phyloP scores from a whole-genome alignment of 2,329 filamentous ascomycete genomes.

The Cladophialophora psammophila region DNA sequence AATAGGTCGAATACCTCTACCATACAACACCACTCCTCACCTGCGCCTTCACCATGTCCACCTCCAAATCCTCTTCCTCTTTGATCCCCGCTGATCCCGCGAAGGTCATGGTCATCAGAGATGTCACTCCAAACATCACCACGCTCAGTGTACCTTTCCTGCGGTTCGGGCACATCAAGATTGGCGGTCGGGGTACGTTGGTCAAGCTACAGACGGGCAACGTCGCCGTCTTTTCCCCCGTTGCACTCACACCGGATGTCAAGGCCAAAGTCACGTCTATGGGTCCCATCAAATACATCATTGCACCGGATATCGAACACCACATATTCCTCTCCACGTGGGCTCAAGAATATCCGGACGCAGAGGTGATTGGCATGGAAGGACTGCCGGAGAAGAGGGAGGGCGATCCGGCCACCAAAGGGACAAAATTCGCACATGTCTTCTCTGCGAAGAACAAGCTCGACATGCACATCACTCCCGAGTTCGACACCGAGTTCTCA shows the following conservation, averaged over 20 bases:
- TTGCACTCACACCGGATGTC: slow-evolving; percentile 79
- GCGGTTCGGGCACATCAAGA: slow-evolving; percentile 77
- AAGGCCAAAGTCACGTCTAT: slow-evolving; percentile 66
- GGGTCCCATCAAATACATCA: slow-evolving; percentile 79
- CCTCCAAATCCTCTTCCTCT: slow-evolving; percentile 54
- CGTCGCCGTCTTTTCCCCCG: slow-evolving; percentile 90
- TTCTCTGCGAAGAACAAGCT: slow-evolving; percentile 65
- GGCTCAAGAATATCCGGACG: slow-evolving; percentile 78
- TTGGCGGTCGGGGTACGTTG: slow-evolving; percentile 87
- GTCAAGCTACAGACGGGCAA: slow-evolving; percentile 78
- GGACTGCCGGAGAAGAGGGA: slow-evolving; percentile 83
- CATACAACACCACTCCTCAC: neutral
- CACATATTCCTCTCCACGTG: slow-evolving; percentile 92
- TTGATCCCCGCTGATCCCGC: slow-evolving; percentile 75
- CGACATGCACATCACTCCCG: slow-evolving; percentile 66
- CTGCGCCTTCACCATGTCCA: slow-evolving; percentile 55
- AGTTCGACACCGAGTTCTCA: slow-evolving; percentile 88
- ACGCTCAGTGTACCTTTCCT: slow-evolving; percentile 85
- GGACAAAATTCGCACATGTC: slow-evolving; percentile 70
- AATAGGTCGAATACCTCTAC: slow-evolving; percentile 7
- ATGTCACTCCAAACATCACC: slow-evolving; percentile 69
- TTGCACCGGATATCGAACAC: slow-evolving; percentile 89
- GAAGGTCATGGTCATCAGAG: slow-evolving; percentile 87
- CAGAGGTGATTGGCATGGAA: slow-evolving; percentile 81
- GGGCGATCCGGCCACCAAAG: slow-evolving; percentile 62